Conservation (phyloP, 495 filamentous ascomycete species). For the Bacidia gigantensis region DNA sequence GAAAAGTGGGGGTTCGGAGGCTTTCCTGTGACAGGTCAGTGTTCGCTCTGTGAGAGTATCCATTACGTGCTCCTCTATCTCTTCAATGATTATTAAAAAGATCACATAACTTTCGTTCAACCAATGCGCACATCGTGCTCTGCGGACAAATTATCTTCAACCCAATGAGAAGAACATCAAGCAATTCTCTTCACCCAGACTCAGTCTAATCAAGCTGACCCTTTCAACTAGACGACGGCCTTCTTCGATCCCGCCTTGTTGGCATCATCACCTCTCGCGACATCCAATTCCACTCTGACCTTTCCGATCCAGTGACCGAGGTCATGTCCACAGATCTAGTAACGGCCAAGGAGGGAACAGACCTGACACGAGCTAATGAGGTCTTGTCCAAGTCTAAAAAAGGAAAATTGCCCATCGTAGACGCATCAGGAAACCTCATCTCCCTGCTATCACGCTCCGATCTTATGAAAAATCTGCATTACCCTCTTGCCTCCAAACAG, state of each 20-base stretch:
- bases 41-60: too few species aligned
- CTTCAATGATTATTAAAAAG: conserved; percentile 55
- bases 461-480: conserved; percentile 97
- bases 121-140: conserved; percentile 74
- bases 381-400: conserved; percentile 95
- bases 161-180: conserved; percentile 24
- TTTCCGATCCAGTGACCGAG: conserved; percentile 58
- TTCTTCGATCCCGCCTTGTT: conserved; percentile 82
- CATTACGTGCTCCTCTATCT: too few species aligned
- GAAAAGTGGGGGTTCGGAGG: conserved; percentile 98
- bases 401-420: conserved; percentile 95
- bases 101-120: conserved; percentile 99
- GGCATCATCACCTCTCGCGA: conserved; percentile 97
- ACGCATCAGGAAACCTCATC: conserved; percentile 57
- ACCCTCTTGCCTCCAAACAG: conserved; percentile 90
- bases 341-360: conserved; percentile 77
- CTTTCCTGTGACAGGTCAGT: conserved; percentile 96
- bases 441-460: conserved; percentile 94
- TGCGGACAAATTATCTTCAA: conserved; percentile 56
- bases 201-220: conserved; percentile 11
- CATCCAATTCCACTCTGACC: conserved; percentile 77
- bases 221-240: conserved; percentile 70
- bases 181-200: conserved; percentile 20
- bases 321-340: conserved; percentile 95
- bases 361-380: conserved; percentile 74